Conservation (phyloP, 352 stramenopile genomes). For the Elongisporangium prolatum region DNA sequence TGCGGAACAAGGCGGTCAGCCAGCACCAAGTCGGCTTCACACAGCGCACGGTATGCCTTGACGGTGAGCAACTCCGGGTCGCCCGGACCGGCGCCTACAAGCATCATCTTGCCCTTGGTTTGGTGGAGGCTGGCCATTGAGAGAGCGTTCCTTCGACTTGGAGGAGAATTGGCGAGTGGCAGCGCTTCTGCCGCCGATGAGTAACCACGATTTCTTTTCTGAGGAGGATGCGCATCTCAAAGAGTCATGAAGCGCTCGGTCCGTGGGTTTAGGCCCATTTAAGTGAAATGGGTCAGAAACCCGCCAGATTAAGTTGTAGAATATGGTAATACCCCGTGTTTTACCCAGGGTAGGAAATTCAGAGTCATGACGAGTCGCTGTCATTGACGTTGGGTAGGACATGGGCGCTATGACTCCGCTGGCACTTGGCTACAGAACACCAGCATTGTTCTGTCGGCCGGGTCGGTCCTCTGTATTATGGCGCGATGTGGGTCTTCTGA, state of each 20-base stretch:
- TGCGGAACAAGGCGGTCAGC: constrained; percentile 90
- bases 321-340: not conserved
- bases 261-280: not conserved
- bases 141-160: not conserved
- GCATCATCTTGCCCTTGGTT: constrained; percentile 51
- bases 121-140: not conserved
- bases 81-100: constrained; percentile 90
- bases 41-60: constrained; percentile 82
- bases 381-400: not conserved
- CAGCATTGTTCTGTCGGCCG: not conserved
- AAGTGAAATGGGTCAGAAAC: not conserved
- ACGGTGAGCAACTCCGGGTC: constrained; percentile 95
- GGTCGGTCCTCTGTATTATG: not conserved
- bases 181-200: not conserved
- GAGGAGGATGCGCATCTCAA: not conserved
- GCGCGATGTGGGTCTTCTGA: not conserved
- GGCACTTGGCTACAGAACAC: not conserved
- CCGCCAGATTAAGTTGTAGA: not conserved
- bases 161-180: not conserved
- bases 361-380: not conserved
- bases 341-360: not conserved
- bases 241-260: not conserved
- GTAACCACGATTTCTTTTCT: not conserved
- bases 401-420: not conserved
- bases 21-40: constrained; percentile 90